Conservation (phyloP, 805 yeast genomes). For the Pichia deserticola region DNA sequence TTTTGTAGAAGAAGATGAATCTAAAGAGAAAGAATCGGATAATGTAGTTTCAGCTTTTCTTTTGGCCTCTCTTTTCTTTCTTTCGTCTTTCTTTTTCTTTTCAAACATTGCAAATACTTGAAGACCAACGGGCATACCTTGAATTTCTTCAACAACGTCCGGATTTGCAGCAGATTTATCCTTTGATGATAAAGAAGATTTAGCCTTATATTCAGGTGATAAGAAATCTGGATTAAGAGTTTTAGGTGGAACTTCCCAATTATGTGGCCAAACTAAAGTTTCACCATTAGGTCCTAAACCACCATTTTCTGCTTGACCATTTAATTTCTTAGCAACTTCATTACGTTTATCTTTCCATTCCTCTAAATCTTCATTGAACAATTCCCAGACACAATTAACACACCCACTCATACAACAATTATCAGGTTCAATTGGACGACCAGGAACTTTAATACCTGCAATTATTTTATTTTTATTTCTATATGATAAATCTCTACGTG, state of each 20-base stretch:
- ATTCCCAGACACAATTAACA: conserved; percentile 94
- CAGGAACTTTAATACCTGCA: conserved; percentile 73
- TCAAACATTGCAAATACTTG: conserved; percentile 82
- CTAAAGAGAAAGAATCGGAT: too few relatives aligned
- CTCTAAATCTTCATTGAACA: conserved; percentile 77
- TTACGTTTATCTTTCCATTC: conserved; percentile 65
- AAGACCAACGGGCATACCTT: conserved; percentile 65
- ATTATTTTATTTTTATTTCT: conserved; percentile 28
- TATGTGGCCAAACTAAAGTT: conserved; percentile 52
- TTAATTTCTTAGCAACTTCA: conserved; percentile 44
- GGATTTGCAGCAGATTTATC: not conserved
- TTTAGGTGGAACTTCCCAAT: conserved; percentile 51
- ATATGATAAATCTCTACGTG: conserved; percentile 32
- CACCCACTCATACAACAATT: conserved; percentile 98
- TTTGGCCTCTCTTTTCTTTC: not conserved
- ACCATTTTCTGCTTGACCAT: conserved; percentile 29
- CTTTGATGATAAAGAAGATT: too few relatives aligned
- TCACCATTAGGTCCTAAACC: conserved; percentile 21
- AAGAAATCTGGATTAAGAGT: conserved; percentile 35
- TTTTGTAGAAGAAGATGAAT: too few relatives aligned
- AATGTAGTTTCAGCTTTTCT: too few relatives aligned
- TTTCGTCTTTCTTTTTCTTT: conserved; percentile 45
- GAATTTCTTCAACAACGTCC: conserved; percentile 32
- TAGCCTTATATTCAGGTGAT: conserved; percentile 31
- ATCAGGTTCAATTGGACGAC: conserved; percentile 83